phyloP scores from a whole-genome alignment of 805 yeast genomes.

The Vanderwaltozyma polyspora region DNA sequence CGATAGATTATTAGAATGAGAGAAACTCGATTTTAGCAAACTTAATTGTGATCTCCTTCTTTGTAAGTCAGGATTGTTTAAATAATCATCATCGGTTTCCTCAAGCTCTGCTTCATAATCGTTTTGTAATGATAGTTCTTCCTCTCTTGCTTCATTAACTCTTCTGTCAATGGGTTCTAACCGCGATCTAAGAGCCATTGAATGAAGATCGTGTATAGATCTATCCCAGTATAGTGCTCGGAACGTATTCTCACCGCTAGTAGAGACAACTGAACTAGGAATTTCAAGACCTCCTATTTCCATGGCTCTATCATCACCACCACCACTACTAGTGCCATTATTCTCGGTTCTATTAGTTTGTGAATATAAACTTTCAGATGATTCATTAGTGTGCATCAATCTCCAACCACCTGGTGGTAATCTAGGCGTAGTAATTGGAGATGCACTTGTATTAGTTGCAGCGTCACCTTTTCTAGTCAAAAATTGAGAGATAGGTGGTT shows the following conservation, averaged over 20 bases:
- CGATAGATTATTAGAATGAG: conserved; percentile 1
- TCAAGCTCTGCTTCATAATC: conserved; percentile 7
- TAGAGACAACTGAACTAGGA: too few relatives aligned
- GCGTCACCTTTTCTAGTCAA: conserved; percentile 24
- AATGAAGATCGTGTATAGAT: conserved; percentile 17
- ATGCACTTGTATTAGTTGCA: conserved; percentile 13
- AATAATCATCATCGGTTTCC: conserved; percentile 24
- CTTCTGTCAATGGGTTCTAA: background rate
- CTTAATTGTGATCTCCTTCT: conserved; percentile 25
- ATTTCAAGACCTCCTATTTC: too few relatives aligned
- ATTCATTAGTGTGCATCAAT: conserved; percentile 15
- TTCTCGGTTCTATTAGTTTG: background rate
- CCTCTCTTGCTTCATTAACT: background rate
- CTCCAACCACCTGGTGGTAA: conserved; percentile 29
- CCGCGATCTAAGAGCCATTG: background rate
- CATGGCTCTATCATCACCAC: too few relatives aligned
- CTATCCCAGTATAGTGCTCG: conserved; percentile 29
- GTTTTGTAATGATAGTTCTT: conserved; percentile 1
- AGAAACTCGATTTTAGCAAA: conserved; percentile 9
- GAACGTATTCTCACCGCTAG: too few relatives aligned
- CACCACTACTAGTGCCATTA: too few relatives aligned
- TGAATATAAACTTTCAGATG: background rate
- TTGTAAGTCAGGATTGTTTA: conserved; percentile 21
- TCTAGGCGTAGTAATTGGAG: conserved; percentile 19
- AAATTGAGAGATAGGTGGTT: conserved; percentile 26